Percentiles rank a stretch among this genome's conserved stretches.
phyloP scores from a whole-genome alignment of 2,329 filamentous ascomycete genomes.

The Neoascochyta sp. region DNA sequence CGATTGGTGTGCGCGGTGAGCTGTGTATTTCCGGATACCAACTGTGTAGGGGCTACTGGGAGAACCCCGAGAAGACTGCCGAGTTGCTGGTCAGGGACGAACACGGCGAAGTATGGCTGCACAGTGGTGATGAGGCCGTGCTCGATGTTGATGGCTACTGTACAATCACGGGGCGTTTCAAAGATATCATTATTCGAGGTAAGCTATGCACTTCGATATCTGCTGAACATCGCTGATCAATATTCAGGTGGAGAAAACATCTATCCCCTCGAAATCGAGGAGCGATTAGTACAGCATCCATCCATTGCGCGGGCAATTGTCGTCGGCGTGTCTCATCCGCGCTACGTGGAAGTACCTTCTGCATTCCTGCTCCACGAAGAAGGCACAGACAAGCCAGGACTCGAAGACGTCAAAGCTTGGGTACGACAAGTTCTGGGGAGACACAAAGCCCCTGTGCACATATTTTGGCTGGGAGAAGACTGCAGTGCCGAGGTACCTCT shows the following conservation, averaged over 20 bases:
- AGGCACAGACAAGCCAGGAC: conserved; percentile 18
- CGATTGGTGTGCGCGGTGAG: conserved; percentile 66
- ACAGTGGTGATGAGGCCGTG: conserved; percentile 40
- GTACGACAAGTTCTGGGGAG: conserved; percentile 37
- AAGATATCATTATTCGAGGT: conserved; percentile 75
- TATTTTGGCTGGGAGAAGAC: conserved; percentile 69
- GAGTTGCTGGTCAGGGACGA: conserved; percentile 68
- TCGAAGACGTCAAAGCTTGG: conserved; percentile 39
- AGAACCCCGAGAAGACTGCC: conserved; percentile 70
- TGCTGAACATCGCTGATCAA: conserved; percentile 1
- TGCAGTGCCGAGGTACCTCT: conserved; percentile 38
- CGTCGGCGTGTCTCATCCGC: conserved; percentile 64
- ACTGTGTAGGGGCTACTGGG: conserved; percentile 60
- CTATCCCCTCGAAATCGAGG: conserved; percentile 71
- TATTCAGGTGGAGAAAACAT: conserved; percentile 39
- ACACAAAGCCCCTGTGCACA: conserved; percentile 59
- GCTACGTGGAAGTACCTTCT: conserved; percentile 70
- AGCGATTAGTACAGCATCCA: conserved; percentile 64
- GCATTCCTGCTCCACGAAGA: conserved; percentile 53
- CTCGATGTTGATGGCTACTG: conserved; percentile 56
- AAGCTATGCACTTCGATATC: conserved; percentile 1
- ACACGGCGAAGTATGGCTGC: conserved; percentile 46
- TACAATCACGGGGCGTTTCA: conserved; percentile 69
- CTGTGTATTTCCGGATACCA: conserved; percentile 77
- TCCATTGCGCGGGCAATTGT: conserved; percentile 63